phyloP scores from a whole-genome alignment of 768 basidiomycete species.

The Floccularia luteovirens region DNA sequence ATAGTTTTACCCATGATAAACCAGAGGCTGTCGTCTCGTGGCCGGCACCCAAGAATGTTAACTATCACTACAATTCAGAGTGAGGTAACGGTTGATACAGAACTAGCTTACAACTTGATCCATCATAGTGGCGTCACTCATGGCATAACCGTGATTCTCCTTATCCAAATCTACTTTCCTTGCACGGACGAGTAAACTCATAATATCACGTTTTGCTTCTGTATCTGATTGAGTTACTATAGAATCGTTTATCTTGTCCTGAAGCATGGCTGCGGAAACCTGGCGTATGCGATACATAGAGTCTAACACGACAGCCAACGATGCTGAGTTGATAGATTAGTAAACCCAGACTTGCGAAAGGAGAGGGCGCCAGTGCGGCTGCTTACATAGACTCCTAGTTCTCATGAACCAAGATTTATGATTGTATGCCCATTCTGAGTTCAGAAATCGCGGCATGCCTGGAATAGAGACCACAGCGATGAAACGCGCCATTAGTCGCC shows the following conservation, averaged over 20 bases:
- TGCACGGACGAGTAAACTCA: conserved; percentile 29
- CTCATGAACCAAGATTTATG: conserved; percentile 13
- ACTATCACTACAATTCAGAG: conserved; percentile 12
- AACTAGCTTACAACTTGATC: conserved; percentile 24
- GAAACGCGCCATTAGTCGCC: conserved; percentile 21
- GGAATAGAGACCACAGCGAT: conserved; percentile 20
- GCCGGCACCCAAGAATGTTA: conserved; percentile 42
- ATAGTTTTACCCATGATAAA: conserved; percentile 32
- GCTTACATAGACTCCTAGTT: conserved; percentile 9
- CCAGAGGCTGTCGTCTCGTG: conserved; percentile 41
- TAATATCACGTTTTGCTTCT: conserved; percentile 29
- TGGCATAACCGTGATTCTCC: conserved; percentile 16
- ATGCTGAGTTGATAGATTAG: conserved; percentile 2
- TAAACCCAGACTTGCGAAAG: neutral
- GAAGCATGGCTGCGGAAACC: conserved; percentile 24
- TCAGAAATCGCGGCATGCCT: conserved; percentile 13
- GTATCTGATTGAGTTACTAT: conserved; percentile 15
- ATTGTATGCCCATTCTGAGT: conserved; percentile 19
- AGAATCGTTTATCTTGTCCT: conserved; percentile 21
- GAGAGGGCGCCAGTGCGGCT: neutral
- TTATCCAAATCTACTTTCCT: conserved; percentile 19
- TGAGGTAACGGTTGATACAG: neutral
- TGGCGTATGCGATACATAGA: conserved; percentile 23
- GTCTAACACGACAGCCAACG: conserved; percentile 15
- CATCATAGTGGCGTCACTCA: conserved; percentile 29